These are phyloP conservation scores for Komagataella mondaviorum DNA, from an alignment of 805 yeast species.

Conservation along the genomic window DNA sequence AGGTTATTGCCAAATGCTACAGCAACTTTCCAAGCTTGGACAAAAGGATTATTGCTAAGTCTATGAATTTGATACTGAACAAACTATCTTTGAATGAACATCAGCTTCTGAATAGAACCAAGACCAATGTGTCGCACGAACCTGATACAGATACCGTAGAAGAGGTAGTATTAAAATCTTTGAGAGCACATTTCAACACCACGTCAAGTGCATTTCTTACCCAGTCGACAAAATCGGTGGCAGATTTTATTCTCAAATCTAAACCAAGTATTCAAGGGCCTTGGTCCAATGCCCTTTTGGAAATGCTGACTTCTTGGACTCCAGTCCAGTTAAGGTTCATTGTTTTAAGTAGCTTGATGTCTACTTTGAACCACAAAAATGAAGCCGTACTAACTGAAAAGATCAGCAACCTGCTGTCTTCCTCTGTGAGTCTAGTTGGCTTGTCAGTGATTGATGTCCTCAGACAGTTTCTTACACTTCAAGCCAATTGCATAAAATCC, in stretches of 20 bases:
- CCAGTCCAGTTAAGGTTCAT: conserved; percentile 73
- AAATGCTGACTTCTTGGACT: conserved; percentile 54
- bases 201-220: conserved; percentile 46
- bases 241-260: conserved; percentile 24
- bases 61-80: conserved; percentile 17
- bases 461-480: conserved; percentile 40
- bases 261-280: conserved; percentile 9
- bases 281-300: conserved; percentile 44
- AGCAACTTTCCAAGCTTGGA: conserved; percentile 19
- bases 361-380: not conserved
- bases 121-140: conserved; percentile 1
- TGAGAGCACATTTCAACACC: conserved; percentile 53
- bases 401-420: conserved; percentile 41
- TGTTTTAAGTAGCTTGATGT: conserved; percentile 30
- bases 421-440: conserved; percentile 78
- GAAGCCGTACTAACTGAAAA: conserved; percentile 7
- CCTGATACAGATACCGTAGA: conserved; percentile 8
- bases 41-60: conserved; percentile 16
- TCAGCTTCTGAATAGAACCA: conserved; percentile 13
- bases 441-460: conserved; percentile 72
- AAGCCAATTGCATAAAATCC: conserved; percentile 11
- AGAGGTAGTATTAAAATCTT: conserved; percentile 17
- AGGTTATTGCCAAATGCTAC: conserved; percentile 23
- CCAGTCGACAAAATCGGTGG: conserved; percentile 38
- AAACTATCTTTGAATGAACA: conserved; percentile 10